Percentiles rank a stretch among this genome's conserved stretches.
phyloP scores from a whole-genome alignment of 768 basidiomycete species.

The Pisolithus orientalis region DNA sequence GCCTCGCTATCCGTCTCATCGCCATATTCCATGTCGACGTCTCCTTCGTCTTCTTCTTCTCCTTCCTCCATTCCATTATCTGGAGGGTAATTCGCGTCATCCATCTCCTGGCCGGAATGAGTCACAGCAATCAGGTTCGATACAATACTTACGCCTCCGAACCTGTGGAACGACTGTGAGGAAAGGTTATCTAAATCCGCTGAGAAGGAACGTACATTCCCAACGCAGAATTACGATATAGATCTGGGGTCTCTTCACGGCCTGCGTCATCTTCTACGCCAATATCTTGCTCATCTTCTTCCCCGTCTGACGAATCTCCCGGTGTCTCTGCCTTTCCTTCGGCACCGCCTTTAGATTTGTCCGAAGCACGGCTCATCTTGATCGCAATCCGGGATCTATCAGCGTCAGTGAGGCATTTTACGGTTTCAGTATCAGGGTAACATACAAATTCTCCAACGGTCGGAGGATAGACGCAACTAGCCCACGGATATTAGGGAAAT shows the following conservation, averaged over 20 bases:
- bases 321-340: slow-evolving; percentile 42
- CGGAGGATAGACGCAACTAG: slow-evolving; percentile 84
- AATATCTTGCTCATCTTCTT: slow-evolving; percentile 50
- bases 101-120: slow-evolving; percentile 63
- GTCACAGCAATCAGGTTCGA: slow-evolving; percentile 5
- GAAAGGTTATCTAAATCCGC: background rate
- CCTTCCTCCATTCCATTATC: slow-evolving; percentile 81
- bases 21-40: slow-evolving; percentile 83
- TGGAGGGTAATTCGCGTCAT: slow-evolving; percentile 58
- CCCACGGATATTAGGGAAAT: slow-evolving; percentile 85
- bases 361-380: slow-evolving; percentile 85
- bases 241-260: slow-evolving; percentile 82
- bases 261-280: slow-evolving; percentile 49
- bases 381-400: slow-evolving; percentile 91
- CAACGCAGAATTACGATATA: slow-evolving; percentile 93
- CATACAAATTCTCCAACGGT: slow-evolving; percentile 86
- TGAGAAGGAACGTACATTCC: slow-evolving; percentile 64
- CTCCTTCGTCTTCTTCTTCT: slow-evolving; percentile 75
- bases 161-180: slow-evolving; percentile 32
- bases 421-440: slow-evolving; percentile 4
- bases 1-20: slow-evolving; percentile 81
- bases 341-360: slow-evolving; percentile 52
- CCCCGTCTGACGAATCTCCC: slow-evolving; percentile 37
- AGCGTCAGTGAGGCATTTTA: slow-evolving; percentile 5
- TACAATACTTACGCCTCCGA: slow-evolving; percentile 63